Conservation (phyloP, 495 filamentous ascomycete genomes). For the Darksidea phi region DNA sequence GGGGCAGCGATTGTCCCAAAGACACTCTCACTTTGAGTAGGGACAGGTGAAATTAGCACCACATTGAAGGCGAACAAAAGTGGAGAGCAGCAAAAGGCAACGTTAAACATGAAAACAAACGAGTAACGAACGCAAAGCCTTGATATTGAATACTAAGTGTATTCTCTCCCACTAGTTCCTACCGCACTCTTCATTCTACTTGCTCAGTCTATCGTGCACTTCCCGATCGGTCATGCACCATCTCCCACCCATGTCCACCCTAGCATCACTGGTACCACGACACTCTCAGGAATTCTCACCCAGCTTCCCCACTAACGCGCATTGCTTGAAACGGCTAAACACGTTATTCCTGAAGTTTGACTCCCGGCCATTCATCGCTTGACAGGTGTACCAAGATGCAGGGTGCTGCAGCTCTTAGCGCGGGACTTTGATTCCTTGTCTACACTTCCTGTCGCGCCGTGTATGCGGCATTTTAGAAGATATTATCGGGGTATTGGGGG, state of each 20-base stretch:
- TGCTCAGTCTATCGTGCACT: constrained; percentile 4
- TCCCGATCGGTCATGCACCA: constrained; percentile 5
- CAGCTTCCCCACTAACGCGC: constrained; percentile 14
- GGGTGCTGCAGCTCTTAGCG: constrained; percentile 21
- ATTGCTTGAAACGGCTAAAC: constrained; percentile 5
- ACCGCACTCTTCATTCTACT: neutral
- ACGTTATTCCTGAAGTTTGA: neutral
- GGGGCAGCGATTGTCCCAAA: no score
- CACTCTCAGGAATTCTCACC: neutral
- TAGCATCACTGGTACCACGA: constrained; percentile 25
- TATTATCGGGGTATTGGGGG: neutral
- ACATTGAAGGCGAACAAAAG: no score
- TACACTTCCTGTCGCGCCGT: neutral
- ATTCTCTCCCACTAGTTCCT: neutral
- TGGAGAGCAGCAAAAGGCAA: no score
- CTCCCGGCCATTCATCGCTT: constrained; percentile 18
- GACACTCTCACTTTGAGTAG: no score
- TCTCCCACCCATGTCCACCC: neutral
- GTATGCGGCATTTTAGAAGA: neutral
- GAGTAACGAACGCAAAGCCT: no score
- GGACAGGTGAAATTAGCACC: no score
- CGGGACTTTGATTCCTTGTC: neutral
- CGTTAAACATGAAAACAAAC: no score
- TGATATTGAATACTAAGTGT: no score
- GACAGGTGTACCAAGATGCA: constrained; percentile 29